These are phyloP conservation scores for Aschersonia sp. DNA, from an alignment of 2,329 filamentous ascomycete genomes.

Conservation along the genomic window DNA sequence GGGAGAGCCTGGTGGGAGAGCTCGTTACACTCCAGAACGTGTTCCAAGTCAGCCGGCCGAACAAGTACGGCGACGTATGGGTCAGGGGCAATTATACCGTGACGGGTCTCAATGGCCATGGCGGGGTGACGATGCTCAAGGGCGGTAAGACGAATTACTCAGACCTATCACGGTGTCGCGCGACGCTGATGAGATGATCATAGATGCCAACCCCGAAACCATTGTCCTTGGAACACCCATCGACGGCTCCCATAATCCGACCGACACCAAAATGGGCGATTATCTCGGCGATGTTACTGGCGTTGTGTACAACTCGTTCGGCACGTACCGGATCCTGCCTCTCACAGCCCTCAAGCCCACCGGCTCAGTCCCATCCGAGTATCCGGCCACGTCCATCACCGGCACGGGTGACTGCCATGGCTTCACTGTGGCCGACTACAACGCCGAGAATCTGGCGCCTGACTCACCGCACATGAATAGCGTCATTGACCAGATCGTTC, in stretches of 20 bases:
- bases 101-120: constrained; percentile 46
- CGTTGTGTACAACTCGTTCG: constrained; percentile 50
- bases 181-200: background rate
- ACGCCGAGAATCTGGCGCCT: constrained; percentile 53
- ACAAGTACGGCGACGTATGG: constrained; percentile 54
- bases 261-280: constrained; percentile 49
- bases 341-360: constrained; percentile 38
- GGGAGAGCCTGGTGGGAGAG: constrained; percentile 55
- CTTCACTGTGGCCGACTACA: constrained; percentile 53
- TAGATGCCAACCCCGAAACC: constrained; percentile 54
- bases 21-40: constrained; percentile 48
- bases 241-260: constrained; percentile 47
- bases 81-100: constrained; percentile 49
- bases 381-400: constrained; percentile 34
- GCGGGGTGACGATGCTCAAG: constrained; percentile 48
- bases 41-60: constrained; percentile 44
- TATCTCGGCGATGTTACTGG: constrained; percentile 51
- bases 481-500: constrained; percentile 50
- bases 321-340: constrained; percentile 56
- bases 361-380: constrained; percentile 28
- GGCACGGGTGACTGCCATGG: constrained; percentile 43
- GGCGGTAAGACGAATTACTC: constrained; percentile 22
- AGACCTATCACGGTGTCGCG: no score
- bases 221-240: constrained; percentile 51
- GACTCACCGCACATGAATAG: constrained; percentile 37